phyloP scores from a whole-genome alignment of 2,329 filamentous ascomycete genomes.

The Apiospora aurea region DNA sequence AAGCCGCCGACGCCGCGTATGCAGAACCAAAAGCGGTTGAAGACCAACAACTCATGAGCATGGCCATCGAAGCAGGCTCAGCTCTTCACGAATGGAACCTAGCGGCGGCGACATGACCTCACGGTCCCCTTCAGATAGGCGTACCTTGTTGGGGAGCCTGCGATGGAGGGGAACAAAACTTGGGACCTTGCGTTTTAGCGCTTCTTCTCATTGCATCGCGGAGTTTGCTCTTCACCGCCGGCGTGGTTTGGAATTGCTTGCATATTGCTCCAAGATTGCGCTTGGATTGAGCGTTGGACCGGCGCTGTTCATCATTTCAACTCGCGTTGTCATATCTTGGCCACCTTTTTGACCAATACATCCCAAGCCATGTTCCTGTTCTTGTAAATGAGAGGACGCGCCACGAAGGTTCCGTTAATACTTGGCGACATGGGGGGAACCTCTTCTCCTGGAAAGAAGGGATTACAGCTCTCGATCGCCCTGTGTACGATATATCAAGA shows the following conservation, averaged over 20 bases:
- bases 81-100: not conserved
- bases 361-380: not conserved
- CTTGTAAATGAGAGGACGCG: conserved; percentile 19
- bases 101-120: not conserved
- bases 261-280: conserved; percentile 3
- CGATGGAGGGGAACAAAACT: not conserved
- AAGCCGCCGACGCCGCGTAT: conserved; percentile 66
- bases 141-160: not conserved
- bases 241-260: conserved; percentile 8
- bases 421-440: not conserved
- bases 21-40: conserved; percentile 59
- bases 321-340: conserved; percentile 4
- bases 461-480: not conserved
- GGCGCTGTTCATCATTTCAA: conserved; percentile 16
- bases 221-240: not conserved
- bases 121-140: not conserved
- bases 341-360: not conserved
- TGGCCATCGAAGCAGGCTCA: not conserved
- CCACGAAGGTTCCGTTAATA: conserved; percentile 21
- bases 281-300: conserved; percentile 16
- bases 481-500: conserved; percentile 26
- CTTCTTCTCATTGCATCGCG: conserved; percentile 17
- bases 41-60: conserved; percentile 6
- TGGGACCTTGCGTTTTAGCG: conserved; percentile 2
- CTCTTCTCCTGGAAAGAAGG: conserved; percentile 12